Percentiles rank a stretch among this genome's conserved stretches.
Evolutionary conservation across 768 basidiomycete genomes (phyloP).

Genomic region (Suillus lakei): DNA sequence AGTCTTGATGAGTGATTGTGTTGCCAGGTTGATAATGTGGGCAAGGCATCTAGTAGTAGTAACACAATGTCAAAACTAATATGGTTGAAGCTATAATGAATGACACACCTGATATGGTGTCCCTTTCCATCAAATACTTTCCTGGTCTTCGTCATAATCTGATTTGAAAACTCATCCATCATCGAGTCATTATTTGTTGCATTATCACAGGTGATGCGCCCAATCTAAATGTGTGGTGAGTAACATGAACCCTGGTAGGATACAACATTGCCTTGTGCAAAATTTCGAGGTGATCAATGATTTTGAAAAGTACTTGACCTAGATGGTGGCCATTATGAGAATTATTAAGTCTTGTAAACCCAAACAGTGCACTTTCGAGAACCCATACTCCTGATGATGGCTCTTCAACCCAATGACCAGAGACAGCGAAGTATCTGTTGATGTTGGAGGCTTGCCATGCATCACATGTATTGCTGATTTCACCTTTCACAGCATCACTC

Average conservation of each 20-base stretch:
- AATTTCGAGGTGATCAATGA: neutral
- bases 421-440: constrained; percentile 43
- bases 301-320: constrained; percentile 34
- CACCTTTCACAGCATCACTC: constrained; percentile 22
- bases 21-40: constrained; percentile 40
- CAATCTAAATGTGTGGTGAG: neutral
- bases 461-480: constrained; percentile 40
- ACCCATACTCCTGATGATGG: constrained; percentile 22
- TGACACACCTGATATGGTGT: constrained; percentile 12
- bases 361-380: constrained; percentile 34
- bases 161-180: neutral
- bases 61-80: neutral
- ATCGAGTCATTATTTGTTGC: constrained; percentile 2
- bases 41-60: constrained; percentile 34
- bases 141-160: neutral
- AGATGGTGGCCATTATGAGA: constrained; percentile 40
- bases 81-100: neutral
- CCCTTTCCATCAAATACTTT: neutral
- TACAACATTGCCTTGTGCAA: neutral
- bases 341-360: constrained; percentile 42
- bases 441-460: constrained; percentile 43
- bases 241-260: neutral
- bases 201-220: constrained; percentile 32
- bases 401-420: constrained; percentile 43
- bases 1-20: constrained; percentile 30